Evolutionary conservation across 768 basidiomycete species (phyloP).

Genomic region (Lentinula aciculospora): DNA sequence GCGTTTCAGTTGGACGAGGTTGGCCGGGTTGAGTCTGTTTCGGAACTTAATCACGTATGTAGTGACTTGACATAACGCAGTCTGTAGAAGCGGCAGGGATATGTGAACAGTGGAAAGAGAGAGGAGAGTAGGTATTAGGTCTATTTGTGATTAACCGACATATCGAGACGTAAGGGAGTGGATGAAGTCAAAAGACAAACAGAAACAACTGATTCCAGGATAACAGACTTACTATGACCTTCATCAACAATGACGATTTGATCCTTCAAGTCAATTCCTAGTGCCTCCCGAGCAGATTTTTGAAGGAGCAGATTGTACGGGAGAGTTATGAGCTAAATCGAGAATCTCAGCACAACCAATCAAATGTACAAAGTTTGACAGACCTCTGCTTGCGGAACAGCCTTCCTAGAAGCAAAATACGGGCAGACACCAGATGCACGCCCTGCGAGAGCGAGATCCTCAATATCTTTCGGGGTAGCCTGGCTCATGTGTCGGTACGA

Average conservation of each 20-base stretch:
- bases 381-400: constrained; percentile 90
- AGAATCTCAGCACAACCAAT: not conserved
- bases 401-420: constrained; percentile 86
- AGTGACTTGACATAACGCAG: constrained; percentile 69
- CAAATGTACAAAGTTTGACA: constrained; percentile 11
- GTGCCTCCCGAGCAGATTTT: constrained; percentile 74
- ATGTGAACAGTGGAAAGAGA: constrained; percentile 76
- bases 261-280: constrained; percentile 79
- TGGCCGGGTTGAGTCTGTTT: constrained; percentile 63
- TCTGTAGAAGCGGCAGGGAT: constrained; percentile 46
- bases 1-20: constrained; percentile 77
- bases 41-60: constrained; percentile 76
- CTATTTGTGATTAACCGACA: constrained; percentile 28
- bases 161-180: not conserved
- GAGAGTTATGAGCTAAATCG: constrained; percentile 73
- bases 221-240: constrained; percentile 75
- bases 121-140: constrained; percentile 85
- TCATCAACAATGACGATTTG: constrained; percentile 93
- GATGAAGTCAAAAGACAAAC: not conserved
- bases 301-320: constrained; percentile 93
- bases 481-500: constrained; percentile 21
- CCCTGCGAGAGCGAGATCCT: constrained; percentile 79
- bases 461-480: constrained; percentile 91
- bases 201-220: not conserved
- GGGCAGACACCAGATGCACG: constrained; percentile 71